Base-by-base conservation (phyloP, 225 moss, liverwort and hornwort genomes). In the Takakia lepidozioides region DNA sequence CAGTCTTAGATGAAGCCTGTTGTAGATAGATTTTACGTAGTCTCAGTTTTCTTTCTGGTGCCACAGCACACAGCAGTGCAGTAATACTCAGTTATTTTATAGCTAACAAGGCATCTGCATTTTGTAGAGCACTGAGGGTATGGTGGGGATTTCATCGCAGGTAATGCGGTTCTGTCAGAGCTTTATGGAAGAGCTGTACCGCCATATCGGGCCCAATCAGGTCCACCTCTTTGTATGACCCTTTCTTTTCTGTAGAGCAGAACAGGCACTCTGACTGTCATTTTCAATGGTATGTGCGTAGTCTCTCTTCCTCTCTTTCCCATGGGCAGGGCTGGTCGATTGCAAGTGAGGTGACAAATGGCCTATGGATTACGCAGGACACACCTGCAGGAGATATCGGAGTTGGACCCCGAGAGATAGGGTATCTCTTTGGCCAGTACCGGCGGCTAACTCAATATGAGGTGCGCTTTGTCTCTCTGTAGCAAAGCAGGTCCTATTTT, bases 361-460 rank as follows among this genome's bases (percentile, higher is more conserved):
- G 6, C 38, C 20, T 21, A 18, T 52, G 2, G 29, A 43, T 36
- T 45, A 51, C 56, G 56, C 76, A 98, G 98, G 98, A 98, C 69
- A 91, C 85, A 60, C 98, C 98, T 1, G 84, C 84, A 55, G 98
- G 91, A 58, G 98, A 98, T 69, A 85, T 98, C 61, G 98, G 98
- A 51, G 98, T 98, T 50, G 98, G 98, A 65, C 78, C 85, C 49
- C 77, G 87, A 58, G 98, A 98, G 67, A 87, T 87, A 62, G 98
- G 91, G 28, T 98, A 85, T 59, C 57, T 98, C 6, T 98, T 98
- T 72, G 98, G 98, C 58, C 98, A 98, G 57, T 98, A 87, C 52
- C 76, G 98, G 28, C 91, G 98, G 48, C 71, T 98, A 56, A 98
- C 98, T 27, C 98, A 91, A 59, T 91, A 75, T 74, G 98, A 98